Base-by-base conservation (phyloP, 1,284 basidiomycete species). In the Apiotrichum veenhuisii region DNA sequence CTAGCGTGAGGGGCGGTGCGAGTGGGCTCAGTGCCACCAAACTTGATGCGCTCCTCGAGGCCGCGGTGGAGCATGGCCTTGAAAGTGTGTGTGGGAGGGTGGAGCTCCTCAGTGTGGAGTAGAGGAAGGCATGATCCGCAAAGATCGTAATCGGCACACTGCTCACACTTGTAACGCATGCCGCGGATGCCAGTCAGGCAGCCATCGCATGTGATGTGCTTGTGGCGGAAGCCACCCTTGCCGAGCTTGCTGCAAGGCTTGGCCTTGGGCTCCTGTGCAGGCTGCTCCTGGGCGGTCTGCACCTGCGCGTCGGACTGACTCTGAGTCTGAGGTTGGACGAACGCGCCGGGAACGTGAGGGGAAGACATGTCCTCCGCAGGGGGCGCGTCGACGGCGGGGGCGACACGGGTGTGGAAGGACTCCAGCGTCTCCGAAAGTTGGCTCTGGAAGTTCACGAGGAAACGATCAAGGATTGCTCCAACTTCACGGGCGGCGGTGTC, bases 91-190 rank as follows among this genome's bases (percentile, higher is more conserved):
- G 55, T 54, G 15, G 60, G 50, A 0, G 70, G 68, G 63, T 75
- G 73, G 15, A 75, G 64, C 25, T 70, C 70, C 9, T 62, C 63
- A 3, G 70, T 70, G 64, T 71, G 58, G 18, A 75, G 64, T 23
- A 70, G 59, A 0, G 72, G 71, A 12, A 75, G 58, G 56, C 73
- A 75, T 9, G 69, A 68, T 23, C 71, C 71, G 50, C 73, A 75
- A 11, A 75, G 65, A 52, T 75, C 73, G 54, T 73, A 75, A 58
- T 75, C 73, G 23, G 65, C 61, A 63, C 73, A 74, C 57, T 69
- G 65, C 60, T 72, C 69, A 59, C 73, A 75, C 63, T 74, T 73
- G 69, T 73, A 75, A 26, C 73, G 61, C 55, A 74, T 67, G 20
- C 72, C 73, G 33, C 71, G 64, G 50, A 75, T 72, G 51, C 70